Base-by-base conservation (phyloP, 495 filamentous ascomycete genomes). In the Hyaloscypha variabilis region DNA sequence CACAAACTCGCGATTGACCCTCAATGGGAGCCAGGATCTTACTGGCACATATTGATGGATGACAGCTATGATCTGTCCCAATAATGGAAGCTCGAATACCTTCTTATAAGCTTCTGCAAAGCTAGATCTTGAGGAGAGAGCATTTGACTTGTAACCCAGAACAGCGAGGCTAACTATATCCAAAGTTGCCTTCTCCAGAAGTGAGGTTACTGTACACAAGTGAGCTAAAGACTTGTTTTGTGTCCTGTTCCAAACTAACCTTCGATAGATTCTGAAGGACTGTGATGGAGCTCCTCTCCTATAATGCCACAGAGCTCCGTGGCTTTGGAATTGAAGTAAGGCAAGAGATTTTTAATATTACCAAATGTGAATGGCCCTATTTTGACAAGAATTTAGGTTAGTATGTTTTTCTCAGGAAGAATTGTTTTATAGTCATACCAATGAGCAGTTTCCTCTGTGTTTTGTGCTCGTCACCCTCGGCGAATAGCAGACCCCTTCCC, bases 151-250 rank as follows among this genome's bases (percentile, higher is more conserved):
- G 3, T 85, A 78, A 1, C 88, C 89, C 69, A 91, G 83, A 3
- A 87, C 87, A 0, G 86, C 83, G 2, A 82, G 74, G 3, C 89
- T 88, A 56, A 92, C 91, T 60, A 92, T 87, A 67, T 92, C 90
- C 2, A 92, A 84, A 0, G 89, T 89, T 10, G 55, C 55, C 23
- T 58, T 58, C 10, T 17, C 26, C 6, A 58, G 39, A 10, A 46
- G 8, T 10, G 8, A 8, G 39, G 39, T 46, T 8, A 46, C 39
- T 46, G 39, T 10, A 46, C 19, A 46, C 8, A 46, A 46, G 19
- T 46, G 8, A 46, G 39, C 19, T 46, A 58, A 6, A 58, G 11
- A 54, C 10, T 11, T 54, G 11, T 13, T 13, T 8, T 54, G 11
- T 54, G 8, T 8, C 8, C 51, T 24, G 8, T 24, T 54, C 11